Base-by-base conservation (phyloP, 371 early-diverging fungal genomes). In the Apophysomyces elegans region DNA sequence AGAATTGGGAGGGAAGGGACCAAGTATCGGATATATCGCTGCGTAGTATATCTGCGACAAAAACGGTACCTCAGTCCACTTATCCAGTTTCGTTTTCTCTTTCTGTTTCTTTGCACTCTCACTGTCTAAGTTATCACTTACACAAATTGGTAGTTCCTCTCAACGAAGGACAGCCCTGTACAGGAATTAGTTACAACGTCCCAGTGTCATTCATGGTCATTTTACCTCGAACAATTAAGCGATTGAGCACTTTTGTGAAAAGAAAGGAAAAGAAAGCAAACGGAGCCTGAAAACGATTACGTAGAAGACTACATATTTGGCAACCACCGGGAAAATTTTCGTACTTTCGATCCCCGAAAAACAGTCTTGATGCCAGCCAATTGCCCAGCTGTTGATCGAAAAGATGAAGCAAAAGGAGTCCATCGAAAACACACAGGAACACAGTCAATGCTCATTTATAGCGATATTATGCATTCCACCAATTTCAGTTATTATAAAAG, bases 221-320 rank as follows among this genome's bases (percentile, higher is more conserved):
- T 50, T 50, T 50, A 50, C 54, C 54, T 50, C 54, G 54, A 50
- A 26, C 54, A 50, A 50, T 50, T 50, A 50, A 50, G 21, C 21
- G 54, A 50, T 50, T 50, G 54, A 26, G 54, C 54, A 50, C 35
- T 32, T 50, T 26, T 50, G 54, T 50, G 54, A 50, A 50, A 50
- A 50, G 54, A 50, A 50, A 11, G 54, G 54, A 50, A 50, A 50
- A 50, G 54, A 50, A 50, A 50, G 54, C 54, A 50, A 50, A 50
- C 54, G 54, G 54, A 50, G 54, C 16, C 54, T 50, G 54, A 50
- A 50, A 50, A 50, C 21, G 54, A 50, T 50, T 50, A 50, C 54
- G 54, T 50, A 50, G 54, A 35, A 50, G 54, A 50, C 54, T 21
- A n/a, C n/a, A 50, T 50, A 16, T 21, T 50, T 50, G 21, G 32